Base-by-base conservation (phyloP, 345 rosid genomes). In the Ceriops decandra region DNA sequence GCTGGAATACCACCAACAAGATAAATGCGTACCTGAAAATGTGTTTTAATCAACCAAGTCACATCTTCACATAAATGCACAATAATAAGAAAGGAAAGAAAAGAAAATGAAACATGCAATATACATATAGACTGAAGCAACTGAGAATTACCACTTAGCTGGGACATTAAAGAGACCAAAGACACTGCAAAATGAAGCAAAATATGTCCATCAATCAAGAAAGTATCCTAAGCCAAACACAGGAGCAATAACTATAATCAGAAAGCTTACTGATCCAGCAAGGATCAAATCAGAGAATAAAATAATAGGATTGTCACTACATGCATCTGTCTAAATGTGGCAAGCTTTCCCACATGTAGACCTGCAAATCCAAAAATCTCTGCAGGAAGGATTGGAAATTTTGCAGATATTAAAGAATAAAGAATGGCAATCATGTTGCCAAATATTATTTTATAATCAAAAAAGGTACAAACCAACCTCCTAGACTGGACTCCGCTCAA, bases 161-260 rank as follows among this genome's bases (percentile, higher is more conserved):
- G 98, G 98, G 63, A 95, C 93, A 62, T 95, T 92, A 78, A 95
- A 90, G 82, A 92, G 98, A 68, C 99, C 99, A 83, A 91, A 90
- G 68, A 95, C 85, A 79, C 98, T 91, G 92, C 92, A 85, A 74
- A 83, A 68, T 54, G 57, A 75, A 74, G 47, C 46, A 54, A 52
- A 20, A 49, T 30, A 8, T 33, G 58, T 21, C 30, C 38, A 47
- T 68, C 64, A 58, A 47, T 31, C 30, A 21, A 26, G 27, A 13
- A 58, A 52, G 38, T 52, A 57, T 19, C 60, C 15, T 6, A 58
- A 11, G 49, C 51, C 24, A 47, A 60, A 51, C 35, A 33, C 33
- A 56, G 28, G 49, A 42, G 49, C 19, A 42, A 1, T 9, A 24
- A 56, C 59, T 8, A 21, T 13, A 56, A 56, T 8, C 28, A 56